These are phyloP conservation scores for Phaeosphaeria sp. DNA, from an alignment of 2,329 filamentous ascomycete species.

Conservation along the genomic window DNA sequence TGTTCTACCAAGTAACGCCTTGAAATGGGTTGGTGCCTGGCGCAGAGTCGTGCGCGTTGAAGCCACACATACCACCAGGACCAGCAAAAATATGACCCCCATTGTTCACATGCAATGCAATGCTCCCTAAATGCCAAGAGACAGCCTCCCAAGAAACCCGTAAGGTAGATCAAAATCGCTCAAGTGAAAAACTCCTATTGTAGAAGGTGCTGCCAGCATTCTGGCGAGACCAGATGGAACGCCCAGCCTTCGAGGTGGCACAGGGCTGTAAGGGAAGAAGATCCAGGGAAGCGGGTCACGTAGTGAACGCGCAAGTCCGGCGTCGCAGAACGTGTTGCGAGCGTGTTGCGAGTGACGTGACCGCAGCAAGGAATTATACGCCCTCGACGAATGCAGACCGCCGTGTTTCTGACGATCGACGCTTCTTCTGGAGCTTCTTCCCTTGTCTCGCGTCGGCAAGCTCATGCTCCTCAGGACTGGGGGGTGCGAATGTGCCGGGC, in stretches of 20 bases:
- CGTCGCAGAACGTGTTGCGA: conserved; percentile 19
- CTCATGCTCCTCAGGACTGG: conserved; percentile 37
- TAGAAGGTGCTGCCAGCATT: conserved; percentile 8
- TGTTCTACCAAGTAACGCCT: conserved; percentile 1
- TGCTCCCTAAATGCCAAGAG: conserved; percentile 14
- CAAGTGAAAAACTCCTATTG: conserved; percentile 30
- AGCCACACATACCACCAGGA: too few species aligned
- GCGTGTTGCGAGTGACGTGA: conserved; percentile 18
- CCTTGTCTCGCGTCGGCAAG: conserved; percentile 46
- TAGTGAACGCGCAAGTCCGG: conserved; percentile 24
- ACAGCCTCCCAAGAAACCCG: conserved; percentile 18
- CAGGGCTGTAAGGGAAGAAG: conserved; percentile 27
- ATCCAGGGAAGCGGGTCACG: conserved; percentile 23
- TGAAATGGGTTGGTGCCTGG: not conserved
- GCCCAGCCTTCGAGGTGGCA: conserved; percentile 29
- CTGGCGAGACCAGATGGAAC: conserved; percentile 20
- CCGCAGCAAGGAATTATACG: conserved; percentile 34
- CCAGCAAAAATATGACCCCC: not conserved
- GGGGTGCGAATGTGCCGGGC: conserved; percentile 48
- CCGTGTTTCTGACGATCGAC: conserved; percentile 41
- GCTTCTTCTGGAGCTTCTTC: conserved; percentile 54
- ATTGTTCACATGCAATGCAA: conserved; percentile 3
- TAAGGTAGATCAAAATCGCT: conserved; percentile 33
- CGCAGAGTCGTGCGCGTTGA: too few species aligned
- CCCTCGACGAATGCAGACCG: conserved; percentile 48